Evolutionary conservation across 139 green algal species (phyloP).

Genomic region (Chloropicon primus): DNA sequence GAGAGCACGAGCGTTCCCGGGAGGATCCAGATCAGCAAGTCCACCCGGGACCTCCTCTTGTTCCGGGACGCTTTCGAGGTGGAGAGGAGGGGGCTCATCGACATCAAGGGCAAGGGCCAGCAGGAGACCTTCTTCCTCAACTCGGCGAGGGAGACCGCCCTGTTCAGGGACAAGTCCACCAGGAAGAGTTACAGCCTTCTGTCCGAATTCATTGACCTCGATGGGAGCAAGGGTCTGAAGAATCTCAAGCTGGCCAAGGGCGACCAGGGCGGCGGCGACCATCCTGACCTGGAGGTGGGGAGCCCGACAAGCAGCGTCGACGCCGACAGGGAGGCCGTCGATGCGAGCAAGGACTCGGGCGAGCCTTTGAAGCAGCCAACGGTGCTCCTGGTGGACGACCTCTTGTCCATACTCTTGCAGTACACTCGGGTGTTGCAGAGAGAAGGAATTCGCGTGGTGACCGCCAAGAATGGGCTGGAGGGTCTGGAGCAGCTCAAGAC

Average conservation of each 20-base stretch:
- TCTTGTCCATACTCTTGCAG: neutral
- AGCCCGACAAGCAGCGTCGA: neutral
- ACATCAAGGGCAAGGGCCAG: neutral
- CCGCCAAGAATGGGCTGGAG: neutral
- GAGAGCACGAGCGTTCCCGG: neutral
- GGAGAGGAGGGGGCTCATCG: neutral
- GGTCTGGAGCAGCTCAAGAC: neutral
- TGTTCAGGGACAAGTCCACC: neutral
- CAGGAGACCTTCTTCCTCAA: neutral
- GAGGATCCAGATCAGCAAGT: neutral
- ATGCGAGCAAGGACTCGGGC: neutral
- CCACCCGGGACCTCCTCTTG: neutral
- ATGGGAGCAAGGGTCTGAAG: neutral
- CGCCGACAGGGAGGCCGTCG: neutral
- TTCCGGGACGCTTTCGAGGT: neutral
- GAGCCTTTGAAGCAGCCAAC: neutral
- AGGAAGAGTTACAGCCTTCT: neutral
- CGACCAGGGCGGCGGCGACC: no score
- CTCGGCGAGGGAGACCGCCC: neutral
- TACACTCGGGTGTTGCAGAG: neutral
- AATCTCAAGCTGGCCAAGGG: neutral
- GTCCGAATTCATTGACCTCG: neutral
- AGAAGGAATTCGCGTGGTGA: neutral
- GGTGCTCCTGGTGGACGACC: neutral
- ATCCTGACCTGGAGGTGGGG: neutral